Evolutionary conservation across 2,329 filamentous ascomycete genomes (phyloP).

Genomic region (Aotearoamyces nothofagi): DNA sequence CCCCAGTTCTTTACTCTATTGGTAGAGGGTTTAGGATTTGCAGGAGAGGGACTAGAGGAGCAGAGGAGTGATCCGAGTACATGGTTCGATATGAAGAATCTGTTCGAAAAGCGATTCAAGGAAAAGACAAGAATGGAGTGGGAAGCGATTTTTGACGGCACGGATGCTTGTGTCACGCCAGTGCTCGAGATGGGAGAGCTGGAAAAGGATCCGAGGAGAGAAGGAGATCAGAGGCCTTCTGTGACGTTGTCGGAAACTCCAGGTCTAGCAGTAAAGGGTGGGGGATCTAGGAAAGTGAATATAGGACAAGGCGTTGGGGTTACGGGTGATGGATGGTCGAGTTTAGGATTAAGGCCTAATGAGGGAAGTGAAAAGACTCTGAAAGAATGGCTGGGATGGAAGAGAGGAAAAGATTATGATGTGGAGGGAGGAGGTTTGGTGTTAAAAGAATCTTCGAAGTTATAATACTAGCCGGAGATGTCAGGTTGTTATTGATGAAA

Average conservation of each 20-base stretch:
- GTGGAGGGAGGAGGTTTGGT: constrained; percentile 46
- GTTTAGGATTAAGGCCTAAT: constrained; percentile 44
- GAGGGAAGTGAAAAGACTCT: constrained; percentile 58
- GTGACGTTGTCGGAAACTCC: constrained; percentile 60
- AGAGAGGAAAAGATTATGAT: constrained; percentile 54
- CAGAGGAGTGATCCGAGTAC: constrained; percentile 37
- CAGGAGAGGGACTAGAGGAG: constrained; percentile 28
- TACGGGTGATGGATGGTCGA: constrained; percentile 51
- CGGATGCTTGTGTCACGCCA: constrained; percentile 75
- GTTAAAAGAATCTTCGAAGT: constrained; percentile 26
- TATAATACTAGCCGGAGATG: no score
- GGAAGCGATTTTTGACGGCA: constrained; percentile 72
- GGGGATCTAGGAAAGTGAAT: constrained; percentile 20
- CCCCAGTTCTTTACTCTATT: constrained; percentile 62
- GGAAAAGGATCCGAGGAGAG: constrained; percentile 29
- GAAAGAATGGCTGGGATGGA: constrained; percentile 64
- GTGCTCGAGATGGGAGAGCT: constrained; percentile 62
- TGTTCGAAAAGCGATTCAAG: constrained; percentile 48
- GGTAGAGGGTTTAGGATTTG: constrained; percentile 46
- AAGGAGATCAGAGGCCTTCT: constrained; percentile 55
- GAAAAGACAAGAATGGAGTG: constrained; percentile 57
- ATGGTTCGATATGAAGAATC: constrained; percentile 50
- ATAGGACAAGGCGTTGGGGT: constrained; percentile 47
- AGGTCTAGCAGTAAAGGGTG: constrained; percentile 40
- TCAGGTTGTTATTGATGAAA: no score